phyloP scores from a whole-genome alignment of 2,329 filamentous ascomycete genomes.

The Arthrobotrys entomopaga region DNA sequence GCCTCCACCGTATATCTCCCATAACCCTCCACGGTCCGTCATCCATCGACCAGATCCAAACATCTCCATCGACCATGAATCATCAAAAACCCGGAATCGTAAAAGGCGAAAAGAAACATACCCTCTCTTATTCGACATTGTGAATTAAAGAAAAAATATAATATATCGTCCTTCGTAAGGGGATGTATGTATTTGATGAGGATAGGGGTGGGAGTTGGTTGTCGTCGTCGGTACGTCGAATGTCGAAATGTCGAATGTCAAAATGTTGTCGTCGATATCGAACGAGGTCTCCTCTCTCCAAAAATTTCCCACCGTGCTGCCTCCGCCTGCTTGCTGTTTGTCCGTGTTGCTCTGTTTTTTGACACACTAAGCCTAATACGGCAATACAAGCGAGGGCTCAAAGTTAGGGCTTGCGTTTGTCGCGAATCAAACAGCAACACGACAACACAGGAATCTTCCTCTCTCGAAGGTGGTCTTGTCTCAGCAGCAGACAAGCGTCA shows the following conservation, averaged over 20 bases:
- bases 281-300: too few relatives aligned
- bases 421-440: slow-evolving; percentile 7
- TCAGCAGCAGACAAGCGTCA: too few relatives aligned
- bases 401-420: slow-evolving; percentile 38
- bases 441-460: neutral
- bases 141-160: slow-evolving; percentile 31
- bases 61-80: too few relatives aligned
- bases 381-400: slow-evolving; percentile 47
- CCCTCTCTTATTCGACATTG: slow-evolving; percentile 53
- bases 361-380: slow-evolving; percentile 2
- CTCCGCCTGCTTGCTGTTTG: neutral
- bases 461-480: too few relatives aligned
- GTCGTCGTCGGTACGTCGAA: slow-evolving; percentile 22
- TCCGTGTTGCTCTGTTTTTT: slow-evolving; percentile 20
- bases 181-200: neutral
- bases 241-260: slow-evolving; percentile 4
- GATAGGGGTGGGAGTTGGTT: neutral
- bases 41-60: neutral
- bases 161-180: slow-evolving; percentile 21
- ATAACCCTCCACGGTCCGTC: neutral
- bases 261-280: slow-evolving; percentile 6
- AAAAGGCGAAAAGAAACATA: slow-evolving; percentile 22
- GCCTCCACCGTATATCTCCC: neutral
- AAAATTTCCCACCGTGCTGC: too few relatives aligned
- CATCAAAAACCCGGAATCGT: too few relatives aligned